Base-by-base conservation (phyloP, 352 stramenopile genomes). In the Nothophytophthora sp. region DNA sequence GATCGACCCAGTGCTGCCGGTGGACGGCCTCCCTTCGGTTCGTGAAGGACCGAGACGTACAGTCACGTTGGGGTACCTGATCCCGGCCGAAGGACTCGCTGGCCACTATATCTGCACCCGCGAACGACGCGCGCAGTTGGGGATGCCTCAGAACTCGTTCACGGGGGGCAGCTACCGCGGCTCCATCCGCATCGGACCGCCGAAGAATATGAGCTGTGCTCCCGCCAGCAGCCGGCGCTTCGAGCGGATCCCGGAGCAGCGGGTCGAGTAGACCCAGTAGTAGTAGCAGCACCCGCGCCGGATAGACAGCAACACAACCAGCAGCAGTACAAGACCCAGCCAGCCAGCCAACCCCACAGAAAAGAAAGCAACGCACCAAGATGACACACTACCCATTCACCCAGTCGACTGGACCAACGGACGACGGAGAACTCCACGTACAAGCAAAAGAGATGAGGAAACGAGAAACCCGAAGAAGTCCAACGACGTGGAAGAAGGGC, bases 101-200 rank as follows among this genome's bases (percentile, higher is more conserved):
- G 82, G 82, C 34, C 82, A 93, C 48, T 93, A 93, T 63, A 90
- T 93, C 44, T 90, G 82, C 60, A 90, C 82, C 33, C 76, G 81
- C 20, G 70, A 77, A 59, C 62, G 63, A 16, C 76, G 75, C 2
- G 64, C 63, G 16, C 58, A 63, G 32, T 38, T 78, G 3, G 54
- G 59, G 15, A 66, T 74, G 34, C 52, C 76, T 15, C 50, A 55
- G 37, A 93, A 91, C 58, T 81, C 56, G 39, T 93, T 91, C 30
- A 77, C 69, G 3, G 79, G 80, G 7, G 82, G 80, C 13, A 89
- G 73, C 63, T 93, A 91, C 66, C 73, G 80, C 15, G 80, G 80
- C 23, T 88, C 80, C 5, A 84, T 90, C 38, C 78, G 60, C 39
- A 88, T 90, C 53, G 71, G 73, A 12, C 79, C 79, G 12, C 79